Conservation (phyloP, 2,329 filamentous ascomycete genomes). For the Cytospora leucostoma region DNA sequence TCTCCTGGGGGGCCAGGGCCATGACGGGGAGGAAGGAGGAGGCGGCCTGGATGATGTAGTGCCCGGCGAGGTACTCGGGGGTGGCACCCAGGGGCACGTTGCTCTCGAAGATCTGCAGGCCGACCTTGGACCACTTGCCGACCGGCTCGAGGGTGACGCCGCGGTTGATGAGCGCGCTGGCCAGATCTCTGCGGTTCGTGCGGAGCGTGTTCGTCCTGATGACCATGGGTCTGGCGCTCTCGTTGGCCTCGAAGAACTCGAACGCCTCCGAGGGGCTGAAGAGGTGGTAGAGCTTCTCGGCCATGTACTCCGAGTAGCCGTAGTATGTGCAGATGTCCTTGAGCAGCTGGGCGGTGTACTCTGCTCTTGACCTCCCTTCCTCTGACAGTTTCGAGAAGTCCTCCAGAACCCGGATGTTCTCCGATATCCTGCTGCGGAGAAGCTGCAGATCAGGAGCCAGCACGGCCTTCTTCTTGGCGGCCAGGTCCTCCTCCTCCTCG, state of each 20-base stretch:
- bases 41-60: conserved; percentile 97
- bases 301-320: conserved; percentile 91
- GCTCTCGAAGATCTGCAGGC: conserved; percentile 93
- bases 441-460: conserved; percentile 89
- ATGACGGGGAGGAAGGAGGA: conserved; percentile 97
- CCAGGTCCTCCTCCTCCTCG: conserved; percentile 47
- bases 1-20: conserved; percentile 90
- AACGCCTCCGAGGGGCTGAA: conserved; percentile 94
- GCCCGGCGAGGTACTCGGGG: conserved; percentile 93
- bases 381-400: conserved; percentile 83
- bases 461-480: conserved; percentile 45
- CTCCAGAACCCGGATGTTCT: conserved; percentile 87
- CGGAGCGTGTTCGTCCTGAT: conserved; percentile 96
- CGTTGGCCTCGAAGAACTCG: conserved; percentile 98
- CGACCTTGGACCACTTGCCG: conserved; percentile 98
- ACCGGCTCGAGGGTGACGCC: conserved; percentile 95
- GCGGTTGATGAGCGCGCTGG: conserved; percentile 91
- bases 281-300: conserved; percentile 90
- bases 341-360: conserved; percentile 84
- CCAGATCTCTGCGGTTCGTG: conserved; percentile 74
- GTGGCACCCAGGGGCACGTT: conserved; percentile 86
- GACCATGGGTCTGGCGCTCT: conserved; percentile 88
- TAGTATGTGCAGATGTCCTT: conserved; percentile 97
- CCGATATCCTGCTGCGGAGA: conserved; percentile 84
- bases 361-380: conserved; percentile 76